Percentiles rank a stretch among this genome's conserved stretches.
These are phyloP conservation scores for Ensete ventricosum DNA, from an alignment of 176 grass and related monocot genomes.

Conservation along the genomic window DNA sequence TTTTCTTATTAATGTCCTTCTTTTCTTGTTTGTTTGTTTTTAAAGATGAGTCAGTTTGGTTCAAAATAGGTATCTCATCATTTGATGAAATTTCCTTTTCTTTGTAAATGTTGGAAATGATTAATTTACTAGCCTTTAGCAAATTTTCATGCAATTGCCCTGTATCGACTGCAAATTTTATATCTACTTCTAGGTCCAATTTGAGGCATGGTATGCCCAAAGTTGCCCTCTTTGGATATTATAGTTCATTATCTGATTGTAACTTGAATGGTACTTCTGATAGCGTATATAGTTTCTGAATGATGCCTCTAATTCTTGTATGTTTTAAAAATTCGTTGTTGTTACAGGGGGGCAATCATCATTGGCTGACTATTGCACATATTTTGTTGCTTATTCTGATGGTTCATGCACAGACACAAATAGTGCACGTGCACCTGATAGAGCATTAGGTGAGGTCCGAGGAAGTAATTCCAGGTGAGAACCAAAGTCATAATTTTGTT, in stretches of 20 bases:
- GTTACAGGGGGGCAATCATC: conserved; percentile 85
- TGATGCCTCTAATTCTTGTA: not conserved
- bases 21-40: not conserved
- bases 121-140: not conserved
- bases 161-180: no score
- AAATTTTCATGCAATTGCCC: no score
- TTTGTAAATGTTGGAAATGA: not conserved
- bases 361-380: conserved; percentile 99
- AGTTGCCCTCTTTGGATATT: not conserved
- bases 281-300: no score
- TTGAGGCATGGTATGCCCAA: not conserved
- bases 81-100: not conserved
- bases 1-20: not conserved
- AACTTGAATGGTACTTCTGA: no score
- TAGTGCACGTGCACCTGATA: conserved; percentile 85
- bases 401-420: conserved; percentile 95
- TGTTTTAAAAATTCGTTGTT: not conserved
- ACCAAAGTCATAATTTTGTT: not conserved
- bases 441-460: conserved; percentile 94
- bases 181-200: not conserved
- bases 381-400: conserved; percentile 99
- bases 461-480: conserved; percentile 87
- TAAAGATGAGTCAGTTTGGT: no score
- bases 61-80: not conserved
- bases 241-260: no score